A percentile compares a stretch with the other conserved stretches of the same genome.
These are phyloP conservation scores for Hypseocharis bilobata DNA, from an alignment of 441 rosid species.

Conservation along the genomic window DNA sequence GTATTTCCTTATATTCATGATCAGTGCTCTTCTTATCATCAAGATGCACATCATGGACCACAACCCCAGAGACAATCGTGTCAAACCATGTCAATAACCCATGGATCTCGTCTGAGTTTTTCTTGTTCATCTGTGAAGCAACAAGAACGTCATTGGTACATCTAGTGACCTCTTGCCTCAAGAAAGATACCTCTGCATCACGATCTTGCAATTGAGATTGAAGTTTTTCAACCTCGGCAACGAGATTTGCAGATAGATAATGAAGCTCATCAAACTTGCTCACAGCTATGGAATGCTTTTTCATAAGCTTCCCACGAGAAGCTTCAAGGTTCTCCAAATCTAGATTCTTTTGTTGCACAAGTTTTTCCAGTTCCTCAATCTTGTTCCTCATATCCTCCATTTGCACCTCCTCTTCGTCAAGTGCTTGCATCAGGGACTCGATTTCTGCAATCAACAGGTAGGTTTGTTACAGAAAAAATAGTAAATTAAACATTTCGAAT, in stretches of 20 bases:
- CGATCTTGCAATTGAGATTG: slow-evolving; percentile 83
- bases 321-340: slow-evolving; percentile 70
- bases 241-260: slow-evolving; percentile 72
- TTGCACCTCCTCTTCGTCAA: slow-evolving; percentile 95
- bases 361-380: slow-evolving; percentile 53
- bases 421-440: slow-evolving; percentile 95
- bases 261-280: slow-evolving; percentile 96
- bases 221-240: slow-evolving; percentile 82
- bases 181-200: slow-evolving; percentile 85
- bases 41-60: slow-evolving; percentile 36
- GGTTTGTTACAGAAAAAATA: slow-evolving; percentile 15
- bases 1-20: slow-evolving; percentile 51
- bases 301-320: slow-evolving; percentile 71
- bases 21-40: slow-evolving; percentile 29
- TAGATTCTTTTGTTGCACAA: slow-evolving; percentile 52
- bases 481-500: not conserved
- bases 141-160: slow-evolving; percentile 79
- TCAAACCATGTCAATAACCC: slow-evolving; percentile 60
- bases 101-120: slow-evolving; percentile 48
- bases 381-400: slow-evolving; percentile 73
- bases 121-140: slow-evolving; percentile 58
- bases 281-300: slow-evolving; percentile 75
- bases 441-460: slow-evolving; percentile 50
- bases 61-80: slow-evolving; percentile 40
- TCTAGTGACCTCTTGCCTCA: slow-evolving; percentile 96